Conservation (phyloP, 2,329 filamentous ascomycete genomes). For the Cladosporium sp. region DNA sequence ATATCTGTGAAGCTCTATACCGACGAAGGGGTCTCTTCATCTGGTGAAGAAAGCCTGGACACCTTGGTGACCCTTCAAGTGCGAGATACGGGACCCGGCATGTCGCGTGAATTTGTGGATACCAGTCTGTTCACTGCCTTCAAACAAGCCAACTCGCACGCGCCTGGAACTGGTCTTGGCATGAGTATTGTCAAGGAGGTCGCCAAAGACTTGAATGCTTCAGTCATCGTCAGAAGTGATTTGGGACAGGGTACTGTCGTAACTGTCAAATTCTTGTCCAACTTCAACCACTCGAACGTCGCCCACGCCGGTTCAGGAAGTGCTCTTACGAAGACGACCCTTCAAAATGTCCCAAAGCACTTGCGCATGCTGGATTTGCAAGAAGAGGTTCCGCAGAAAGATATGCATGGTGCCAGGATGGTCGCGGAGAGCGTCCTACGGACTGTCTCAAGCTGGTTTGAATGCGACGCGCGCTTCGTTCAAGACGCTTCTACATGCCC, state of each 20-base stretch:
- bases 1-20: constrained; percentile 1
- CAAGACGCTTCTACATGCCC: background rate
- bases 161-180: constrained; percentile 33
- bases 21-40: background rate
- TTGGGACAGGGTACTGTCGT: constrained; percentile 23
- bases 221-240: constrained; percentile 26
- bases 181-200: constrained; percentile 34
- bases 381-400: too few relatives aligned
- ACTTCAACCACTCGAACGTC: background rate
- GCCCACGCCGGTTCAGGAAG: background rate
- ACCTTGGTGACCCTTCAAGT: constrained; percentile 5
- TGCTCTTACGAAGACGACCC: background rate
- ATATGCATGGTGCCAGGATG: background rate
- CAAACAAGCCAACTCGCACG: constrained; percentile 30
- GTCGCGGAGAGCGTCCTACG: background rate
- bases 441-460: background rate
- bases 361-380: background rate
- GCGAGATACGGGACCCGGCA: constrained; percentile 33
- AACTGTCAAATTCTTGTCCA: constrained; percentile 3
- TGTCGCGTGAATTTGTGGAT: constrained; percentile 28
- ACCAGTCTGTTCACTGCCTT: constrained; percentile 32
- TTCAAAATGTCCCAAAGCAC: background rate
- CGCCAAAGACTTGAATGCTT: constrained; percentile 24
- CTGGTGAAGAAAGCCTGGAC: background rate
- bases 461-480: background rate